phyloP scores from a whole-genome alignment of 306 rosid genomes.

The Cicer chorassanicum region DNA sequence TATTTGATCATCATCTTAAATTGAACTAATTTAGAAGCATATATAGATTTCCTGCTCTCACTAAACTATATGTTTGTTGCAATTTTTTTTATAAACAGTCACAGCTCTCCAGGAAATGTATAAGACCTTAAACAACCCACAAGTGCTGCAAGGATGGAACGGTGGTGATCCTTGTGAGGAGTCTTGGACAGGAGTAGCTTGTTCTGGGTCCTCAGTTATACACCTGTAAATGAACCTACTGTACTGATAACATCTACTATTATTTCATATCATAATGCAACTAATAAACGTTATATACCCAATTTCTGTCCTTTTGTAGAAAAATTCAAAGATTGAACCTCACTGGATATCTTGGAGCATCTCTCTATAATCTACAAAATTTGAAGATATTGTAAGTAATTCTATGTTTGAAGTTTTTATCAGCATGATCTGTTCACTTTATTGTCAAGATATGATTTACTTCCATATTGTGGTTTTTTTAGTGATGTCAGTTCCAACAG shows the following conservation, averaged over 20 bases:
- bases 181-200: slow-evolving; percentile 85
- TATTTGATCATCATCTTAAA: background rate
- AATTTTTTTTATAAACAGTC: slow-evolving; percentile 51
- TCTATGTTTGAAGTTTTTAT: slow-evolving; percentile 2
- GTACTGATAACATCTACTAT: slow-evolving; percentile 13
- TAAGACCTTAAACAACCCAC: slow-evolving; percentile 62
- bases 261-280: slow-evolving; percentile 9
- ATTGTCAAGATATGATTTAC: slow-evolving; percentile 15
- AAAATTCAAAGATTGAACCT: slow-evolving; percentile 79
- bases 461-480: slow-evolving; percentile 44
- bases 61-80: slow-evolving; percentile 26
- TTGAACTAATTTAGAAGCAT: background rate
- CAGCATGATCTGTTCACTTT: background rate
- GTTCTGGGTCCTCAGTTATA: slow-evolving; percentile 77
- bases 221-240: slow-evolving; percentile 63
- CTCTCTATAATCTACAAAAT: slow-evolving; percentile 61
- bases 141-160: slow-evolving; percentile 71
- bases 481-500: slow-evolving; percentile 87
- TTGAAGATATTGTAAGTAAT: slow-evolving; percentile 77
- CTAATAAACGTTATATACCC: background rate
- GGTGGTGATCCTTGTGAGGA: slow-evolving; percentile 85
- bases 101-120: slow-evolving; percentile 70
- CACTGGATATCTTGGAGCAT: slow-evolving; percentile 69
- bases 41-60: slow-evolving; percentile 1
- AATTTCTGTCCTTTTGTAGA: slow-evolving; percentile 55